Evolutionary conservation across 495 filamentous ascomycete genomes (phyloP), one percentile per base, ranked within the genome.

Genomic region (Alectoria sarmentosa): DNA sequence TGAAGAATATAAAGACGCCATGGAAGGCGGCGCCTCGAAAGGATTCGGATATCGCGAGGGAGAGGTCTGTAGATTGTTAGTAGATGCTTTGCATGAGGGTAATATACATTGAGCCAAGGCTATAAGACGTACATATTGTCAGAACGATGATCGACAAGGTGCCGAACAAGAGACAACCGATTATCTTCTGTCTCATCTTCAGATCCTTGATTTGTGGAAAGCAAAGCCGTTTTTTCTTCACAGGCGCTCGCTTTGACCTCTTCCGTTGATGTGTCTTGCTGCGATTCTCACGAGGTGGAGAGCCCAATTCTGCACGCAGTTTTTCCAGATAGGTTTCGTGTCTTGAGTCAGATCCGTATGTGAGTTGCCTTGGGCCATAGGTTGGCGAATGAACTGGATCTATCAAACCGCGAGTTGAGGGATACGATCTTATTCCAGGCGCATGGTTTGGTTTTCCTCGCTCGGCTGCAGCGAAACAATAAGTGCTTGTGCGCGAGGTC

Each of bases 1-100:
- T 87, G 70, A 90, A 79, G 56, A 95, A 78, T 60, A 94, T 87
- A 63, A 93, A 81, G 57, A 92, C 76, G 56, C 91, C 82, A 62
- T 90, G 88, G 67, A 91, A 84, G 73, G 88, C 84, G 71, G 80
- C 80, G 61, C 78, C 80, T 64, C 75, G 67, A 61, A 62, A 75
- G 69, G 71, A 82, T 61, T 81, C 76, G 26, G 84, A 83, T 49
- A 90, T 79, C 26, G 87, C 82, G 55, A 91, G 79, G 26, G 84
- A 81, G 68, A 92, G 83, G 73, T 90, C 88, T 91, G 71, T 41
- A 54, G 39, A 52, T 67, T 59, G 39, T 67, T 61, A 59, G 49
- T 65, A 49, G 55, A 67, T 64, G 61, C 62, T 70, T 46, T 59
- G 55, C 46, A 58, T 26, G 14, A 11, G n/a, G 32, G 14, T n/a